Percentiles rank a stretch among this genome's conserved stretches.
Evolutionary conservation across 1,284 basidiomycete genomes (phyloP).

Genomic region (Psilocybe mexicana): DNA sequence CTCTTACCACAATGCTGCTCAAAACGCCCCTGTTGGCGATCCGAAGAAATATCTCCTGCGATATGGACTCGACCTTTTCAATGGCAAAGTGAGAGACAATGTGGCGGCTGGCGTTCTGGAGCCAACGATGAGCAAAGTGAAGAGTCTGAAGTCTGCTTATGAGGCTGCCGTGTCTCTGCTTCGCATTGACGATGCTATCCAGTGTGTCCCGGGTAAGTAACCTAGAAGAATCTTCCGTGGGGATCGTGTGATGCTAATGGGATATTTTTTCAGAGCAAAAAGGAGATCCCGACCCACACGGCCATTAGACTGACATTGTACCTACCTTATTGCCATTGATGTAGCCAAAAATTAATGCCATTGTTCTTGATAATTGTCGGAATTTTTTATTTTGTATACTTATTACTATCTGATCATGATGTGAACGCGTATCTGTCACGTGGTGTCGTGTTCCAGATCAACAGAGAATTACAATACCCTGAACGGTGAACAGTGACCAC

Average conservation of each 20-base stretch:
- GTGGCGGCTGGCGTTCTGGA: slow-evolving; percentile 92
- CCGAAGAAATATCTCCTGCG: slow-evolving; percentile 95
- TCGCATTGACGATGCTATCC: slow-evolving; percentile 94
- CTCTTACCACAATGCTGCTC: slow-evolving; percentile 96
- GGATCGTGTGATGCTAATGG: slow-evolving; percentile 24
- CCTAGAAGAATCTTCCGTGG: slow-evolving; percentile 2
- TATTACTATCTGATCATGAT: slow-evolving; percentile 7
- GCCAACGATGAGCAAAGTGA: slow-evolving; percentile 96
- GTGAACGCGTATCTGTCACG: slow-evolving; percentile 30
- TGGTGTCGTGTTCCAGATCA: slow-evolving; percentile 29
- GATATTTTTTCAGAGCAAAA: slow-evolving; percentile 58
- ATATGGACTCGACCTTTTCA: slow-evolving; percentile 94
- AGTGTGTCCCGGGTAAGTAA: slow-evolving; percentile 75
- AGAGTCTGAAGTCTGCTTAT: slow-evolving; percentile 94
- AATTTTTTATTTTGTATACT: too few species aligned
- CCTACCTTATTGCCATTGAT: slow-evolving; percentile 11
- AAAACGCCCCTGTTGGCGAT: slow-evolving; percentile 87
- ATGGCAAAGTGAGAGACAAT: slow-evolving; percentile 95
- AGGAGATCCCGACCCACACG: slow-evolving; percentile 65
- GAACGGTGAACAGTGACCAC: slow-evolving; percentile 4
- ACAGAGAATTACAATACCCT: slow-evolving; percentile 24
- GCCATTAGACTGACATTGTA: slow-evolving; percentile 36
- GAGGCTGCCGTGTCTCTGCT: slow-evolving; percentile 96
- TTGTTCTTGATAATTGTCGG: not conserved
- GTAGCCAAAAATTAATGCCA: slow-evolving; percentile 14